Conservation (phyloP, 495 filamentous ascomycete species). For the Aspergillus bertholletiae region DNA sequence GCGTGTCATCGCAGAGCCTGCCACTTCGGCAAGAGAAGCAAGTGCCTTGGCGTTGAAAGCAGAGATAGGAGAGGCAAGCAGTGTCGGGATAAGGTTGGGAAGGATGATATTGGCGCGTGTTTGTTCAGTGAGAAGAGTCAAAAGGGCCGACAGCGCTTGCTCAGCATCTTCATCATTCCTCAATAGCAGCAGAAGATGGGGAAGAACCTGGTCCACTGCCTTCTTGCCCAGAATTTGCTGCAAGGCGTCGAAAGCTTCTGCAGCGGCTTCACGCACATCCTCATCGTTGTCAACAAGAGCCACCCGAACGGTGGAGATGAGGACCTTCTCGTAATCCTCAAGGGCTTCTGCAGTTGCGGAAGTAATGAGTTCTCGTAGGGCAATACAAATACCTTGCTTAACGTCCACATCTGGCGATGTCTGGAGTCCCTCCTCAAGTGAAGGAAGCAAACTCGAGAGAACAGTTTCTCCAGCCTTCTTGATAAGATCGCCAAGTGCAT, state of each 20-base stretch:
- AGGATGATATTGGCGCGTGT: conserved; percentile 94
- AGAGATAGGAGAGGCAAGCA: conserved; percentile 85
- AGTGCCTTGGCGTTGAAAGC: conserved; percentile 92
- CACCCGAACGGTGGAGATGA: conserved; percentile 90
- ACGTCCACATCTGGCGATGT: conserved; percentile 87
- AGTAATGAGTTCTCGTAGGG: conserved; percentile 84
- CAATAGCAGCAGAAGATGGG: conserved; percentile 83
- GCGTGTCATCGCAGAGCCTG: conserved; percentile 82
- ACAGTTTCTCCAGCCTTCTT: conserved; percentile 95
- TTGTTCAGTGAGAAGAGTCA: conserved; percentile 90
- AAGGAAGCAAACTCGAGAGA: conserved; percentile 79
- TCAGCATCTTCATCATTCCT: conserved; percentile 81
- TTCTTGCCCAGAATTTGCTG: conserved; percentile 92
- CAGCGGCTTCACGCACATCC: conserved; percentile 91
- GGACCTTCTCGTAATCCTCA: conserved; percentile 90
- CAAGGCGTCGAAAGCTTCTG: conserved; percentile 92
- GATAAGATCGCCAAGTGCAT: conserved; percentile 92
- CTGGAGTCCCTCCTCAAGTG: conserved; percentile 88
- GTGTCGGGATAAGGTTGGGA: conserved; percentile 89
- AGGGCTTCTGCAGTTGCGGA: conserved; percentile 87
- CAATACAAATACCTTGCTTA: conserved; percentile 96
- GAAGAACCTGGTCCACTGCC: conserved; percentile 90
- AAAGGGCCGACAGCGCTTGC: conserved; percentile 85
- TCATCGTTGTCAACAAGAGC: conserved; percentile 86
- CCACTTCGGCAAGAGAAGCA: conserved; percentile 88